Evolutionary conservation across 768 basidiomycete species (phyloP).

Genomic region (Leccinum disarticulatum): DNA sequence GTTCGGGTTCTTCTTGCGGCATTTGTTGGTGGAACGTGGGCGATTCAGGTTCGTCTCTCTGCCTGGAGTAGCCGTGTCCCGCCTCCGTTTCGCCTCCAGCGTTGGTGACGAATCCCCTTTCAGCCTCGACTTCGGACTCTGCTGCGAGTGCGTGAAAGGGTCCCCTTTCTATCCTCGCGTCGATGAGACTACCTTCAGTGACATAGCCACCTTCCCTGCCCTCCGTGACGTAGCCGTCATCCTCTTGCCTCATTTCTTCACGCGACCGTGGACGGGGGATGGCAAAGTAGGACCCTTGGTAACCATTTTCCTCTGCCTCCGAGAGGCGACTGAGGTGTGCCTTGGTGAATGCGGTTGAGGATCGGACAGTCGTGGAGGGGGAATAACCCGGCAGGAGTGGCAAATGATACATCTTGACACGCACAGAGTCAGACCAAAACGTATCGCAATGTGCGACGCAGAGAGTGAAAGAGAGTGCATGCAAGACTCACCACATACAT

Average conservation of each 20-base stretch:
- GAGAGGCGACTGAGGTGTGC: constrained; percentile 69
- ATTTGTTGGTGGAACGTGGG: constrained; percentile 3
- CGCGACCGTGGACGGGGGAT: constrained; percentile 17
- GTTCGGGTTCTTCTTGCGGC: constrained; percentile 1
- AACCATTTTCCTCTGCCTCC: constrained; percentile 88
- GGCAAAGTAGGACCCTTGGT: constrained; percentile 82
- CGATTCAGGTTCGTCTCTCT: constrained; percentile 6
- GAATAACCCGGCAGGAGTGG: constrained; percentile 92
- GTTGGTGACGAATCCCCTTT: constrained; percentile 12
- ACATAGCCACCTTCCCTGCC: constrained; percentile 61
- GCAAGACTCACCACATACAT: constrained; percentile 74
- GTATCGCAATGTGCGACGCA: not conserved
- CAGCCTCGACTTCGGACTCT: constrained; percentile 11
- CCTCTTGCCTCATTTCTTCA: constrained; percentile 18
- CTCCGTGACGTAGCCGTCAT: constrained; percentile 27
- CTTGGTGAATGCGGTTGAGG: constrained; percentile 62
- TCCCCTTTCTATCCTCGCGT: constrained; percentile 8
- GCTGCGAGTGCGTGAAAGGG: not conserved
- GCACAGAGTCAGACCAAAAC: not conserved
- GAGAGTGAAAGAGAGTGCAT: not conserved
- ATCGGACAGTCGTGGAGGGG: constrained; percentile 81
- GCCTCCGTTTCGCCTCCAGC: constrained; percentile 14
- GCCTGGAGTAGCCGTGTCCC: constrained; percentile 6
- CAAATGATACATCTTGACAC: constrained; percentile 78
- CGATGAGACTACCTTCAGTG: constrained; percentile 32